phyloP scores from a whole-genome alignment of 371 early-diverging fungal genomes.

The Mortierella sp. region DNA sequence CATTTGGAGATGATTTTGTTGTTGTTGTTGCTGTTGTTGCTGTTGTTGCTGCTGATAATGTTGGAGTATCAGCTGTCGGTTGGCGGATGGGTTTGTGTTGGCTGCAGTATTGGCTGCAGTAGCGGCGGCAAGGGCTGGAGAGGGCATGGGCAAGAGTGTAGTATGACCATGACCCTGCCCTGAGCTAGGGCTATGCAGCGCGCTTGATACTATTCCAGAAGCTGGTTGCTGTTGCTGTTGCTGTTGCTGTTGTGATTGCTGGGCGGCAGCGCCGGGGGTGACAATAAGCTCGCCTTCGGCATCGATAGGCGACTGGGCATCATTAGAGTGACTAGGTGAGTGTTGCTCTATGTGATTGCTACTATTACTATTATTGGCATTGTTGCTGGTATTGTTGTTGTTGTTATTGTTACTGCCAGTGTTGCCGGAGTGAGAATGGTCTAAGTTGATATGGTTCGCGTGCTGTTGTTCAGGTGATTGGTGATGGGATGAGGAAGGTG shows the following conservation, averaged over 20 bases:
- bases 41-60: slow-evolving; percentile 51
- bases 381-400: slow-evolving; percentile 27
- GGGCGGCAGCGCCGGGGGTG: slow-evolving; percentile 27
- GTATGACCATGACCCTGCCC: slow-evolving; percentile 24
- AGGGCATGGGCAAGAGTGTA: slow-evolving; percentile 43
- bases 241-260: slow-evolving; percentile 22
- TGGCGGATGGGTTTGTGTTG: slow-evolving; percentile 38
- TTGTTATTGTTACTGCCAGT: slow-evolving; percentile 42
- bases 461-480: slow-evolving; percentile 40
- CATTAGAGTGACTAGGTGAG: slow-evolving; percentile 39
- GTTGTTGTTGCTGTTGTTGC: slow-evolving; percentile 23
- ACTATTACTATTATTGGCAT: neutral
- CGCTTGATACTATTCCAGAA: slow-evolving; percentile 20
- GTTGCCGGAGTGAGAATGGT: slow-evolving; percentile 10
- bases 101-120: slow-evolving; percentile 53
- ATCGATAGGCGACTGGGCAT: slow-evolving; percentile 41
- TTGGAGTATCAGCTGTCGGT: slow-evolving; percentile 48
- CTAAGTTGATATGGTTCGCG: slow-evolving; percentile 22
- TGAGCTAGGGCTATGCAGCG: slow-evolving; percentile 24
- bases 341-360: slow-evolving; percentile 31
- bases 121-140: slow-evolving; percentile 43
- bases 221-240: slow-evolving; percentile 19
- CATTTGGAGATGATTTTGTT: slow-evolving; percentile 39
- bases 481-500: slow-evolving; percentile 44
- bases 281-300: slow-evolving; percentile 34